Base-by-base conservation (phyloP, 768 basidiomycete genomes). In the Phlegmacium glaucopus region DNA sequence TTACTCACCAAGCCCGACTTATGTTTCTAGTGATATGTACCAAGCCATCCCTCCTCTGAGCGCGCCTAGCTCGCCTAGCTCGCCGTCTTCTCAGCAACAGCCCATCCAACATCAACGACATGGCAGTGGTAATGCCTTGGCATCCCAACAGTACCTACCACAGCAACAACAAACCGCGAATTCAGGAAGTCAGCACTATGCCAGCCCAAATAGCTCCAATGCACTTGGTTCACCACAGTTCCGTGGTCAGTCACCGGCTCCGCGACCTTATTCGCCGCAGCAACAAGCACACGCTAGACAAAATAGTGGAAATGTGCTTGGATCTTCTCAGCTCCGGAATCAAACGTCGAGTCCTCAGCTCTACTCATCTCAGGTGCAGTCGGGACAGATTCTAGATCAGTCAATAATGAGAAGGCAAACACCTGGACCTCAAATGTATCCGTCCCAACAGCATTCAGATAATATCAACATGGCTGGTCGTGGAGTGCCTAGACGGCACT, bases 401-500 rank as follows among this genome's bases (percentile, higher is more conserved):
- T 49, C 11, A 25, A 28, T 25, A 17, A 17, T 34, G 32, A 34
- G 39, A 22, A 12, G 17, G 12, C 39, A 17, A 17, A 15, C 39
- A 25, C 7, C 29, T 12, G 32, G 42, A 39, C 39, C 27, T 35
- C 17, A 40, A 18, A 25, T 25, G n/a, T 40, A 40, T 18, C 57
- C 59, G 42, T 25, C 50, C 8, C 51, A 50, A 26, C 58, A 53
- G 22, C 57, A 57, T 38, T 30, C 47, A n/a, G 30, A 53, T 26
- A 55, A 50, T 39, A 56, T 56, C 41, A 55, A 73, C 53, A 64
- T 71, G 65, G 68, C 72, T 26, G 72, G 72, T 43, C 70, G 71
- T 39, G 73, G 74, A 30, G 61, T 68, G 16, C 62, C 60, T 62
- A 61, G 70, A 61, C 64, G 59, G 42, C 60, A 53, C 52, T 59